Evolutionary conservation across 345 rosid species (phyloP), one percentile per base, ranked within the genome.

Genomic region (Salix udensis): DNA sequence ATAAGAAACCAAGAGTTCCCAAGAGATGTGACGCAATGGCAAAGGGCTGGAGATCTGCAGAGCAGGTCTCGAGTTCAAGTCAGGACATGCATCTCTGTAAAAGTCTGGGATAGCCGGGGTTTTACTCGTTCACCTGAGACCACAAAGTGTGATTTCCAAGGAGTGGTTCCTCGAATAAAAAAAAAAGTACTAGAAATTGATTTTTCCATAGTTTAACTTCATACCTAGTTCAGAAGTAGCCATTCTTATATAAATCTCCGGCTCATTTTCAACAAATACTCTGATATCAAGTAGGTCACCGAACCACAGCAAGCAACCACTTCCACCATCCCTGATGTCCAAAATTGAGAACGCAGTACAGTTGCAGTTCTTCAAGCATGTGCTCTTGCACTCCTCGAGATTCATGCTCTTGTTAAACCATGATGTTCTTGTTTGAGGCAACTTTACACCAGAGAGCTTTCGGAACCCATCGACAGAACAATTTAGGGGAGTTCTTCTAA

Each of bases 271-370:
- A 21, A 23, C 14, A 6, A 34, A n/a, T 53, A 30, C 46, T 72
- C 75, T 55, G 11, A 72, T 72, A 37, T 72, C 75, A 34, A 55
- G 14, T 6, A 72, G 52, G 19, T 72, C 67, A 36, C 37, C 37
- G 8, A 72, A 72, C 75, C 75, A 72, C 18, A 72, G 48, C 18
- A 72, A 55, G 61, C 75, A 72, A 28, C 67, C 75, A 55, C 65
- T 72, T 7, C 75, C 75, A 36, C 65, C 75, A 34, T 36, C 75
- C 37, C 75, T 72, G 7, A 55, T 55, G 75, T 72, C 74, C 74
- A 36, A 16, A 34, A 34, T 71, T 36, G 74, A 37, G 19, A 53
- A 71, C 1, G 74, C 74, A 3, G 74, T 50, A 11, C 65, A 71
- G 28, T 4, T 28, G 65, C 74, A 71, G 28, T 71, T 71, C 26